Percentiles rank a stretch among this genome's conserved stretches.
phyloP scores from a whole-genome alignment of 2,329 filamentous ascomycete species.

The Penicillium thymicola region DNA sequence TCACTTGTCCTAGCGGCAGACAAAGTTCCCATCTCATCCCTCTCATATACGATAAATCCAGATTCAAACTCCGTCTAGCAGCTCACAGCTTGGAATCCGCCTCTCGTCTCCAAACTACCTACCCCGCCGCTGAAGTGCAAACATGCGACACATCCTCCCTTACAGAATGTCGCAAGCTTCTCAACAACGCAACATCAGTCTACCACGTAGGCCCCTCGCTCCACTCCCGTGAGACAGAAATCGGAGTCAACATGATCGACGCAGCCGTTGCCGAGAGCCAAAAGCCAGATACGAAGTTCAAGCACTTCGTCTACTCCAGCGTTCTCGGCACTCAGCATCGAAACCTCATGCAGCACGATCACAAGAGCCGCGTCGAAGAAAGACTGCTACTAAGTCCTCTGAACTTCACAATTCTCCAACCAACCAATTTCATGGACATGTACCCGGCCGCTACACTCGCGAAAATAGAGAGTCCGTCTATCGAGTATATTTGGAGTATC shows the following conservation, averaged over 20 bases:
- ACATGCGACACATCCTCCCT: neutral
- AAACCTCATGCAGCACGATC: constrained; percentile 2
- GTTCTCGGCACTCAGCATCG: neutral
- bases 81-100: neutral
- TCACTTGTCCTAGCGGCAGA: neutral
- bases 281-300: neutral
- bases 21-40: neutral
- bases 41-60: neutral
- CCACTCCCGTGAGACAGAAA: neutral
- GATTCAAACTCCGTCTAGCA: constrained; percentile 4
- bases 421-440: constrained; percentile 1
- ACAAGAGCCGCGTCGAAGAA: neutral
- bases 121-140: neutral
- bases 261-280: constrained; percentile 1
- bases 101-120: neutral
- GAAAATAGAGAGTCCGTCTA: neutral
- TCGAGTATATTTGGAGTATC: neutral
- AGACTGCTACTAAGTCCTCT: neutral
- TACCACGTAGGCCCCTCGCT: constrained; percentile 1
- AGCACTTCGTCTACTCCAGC: constrained; percentile 2
- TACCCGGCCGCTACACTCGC: neutral
- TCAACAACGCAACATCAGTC: neutral
- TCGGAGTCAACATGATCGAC: constrained; percentile 4
- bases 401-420: constrained; percentile 4
- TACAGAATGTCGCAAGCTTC: neutral